A percentile compares a stretch with the other conserved stretches of the same genome.
Conservation (phyloP, 352 stramenopile genomes). For the Globisporangium nagaii region DNA sequence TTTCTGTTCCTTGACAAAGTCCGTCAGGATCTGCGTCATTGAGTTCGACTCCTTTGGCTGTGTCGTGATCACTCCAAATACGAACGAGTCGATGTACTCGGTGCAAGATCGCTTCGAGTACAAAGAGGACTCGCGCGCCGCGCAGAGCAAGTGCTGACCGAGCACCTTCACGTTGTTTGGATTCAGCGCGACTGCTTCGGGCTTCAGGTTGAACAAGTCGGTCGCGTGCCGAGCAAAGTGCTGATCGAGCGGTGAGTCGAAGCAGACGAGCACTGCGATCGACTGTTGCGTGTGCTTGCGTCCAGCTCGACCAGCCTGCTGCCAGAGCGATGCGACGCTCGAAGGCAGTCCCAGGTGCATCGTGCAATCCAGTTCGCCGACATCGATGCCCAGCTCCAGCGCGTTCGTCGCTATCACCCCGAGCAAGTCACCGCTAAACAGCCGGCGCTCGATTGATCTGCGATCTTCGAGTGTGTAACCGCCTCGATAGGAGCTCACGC, state of each 20-base stretch:
- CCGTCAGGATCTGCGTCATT: neutral
- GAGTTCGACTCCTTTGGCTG: neutral
- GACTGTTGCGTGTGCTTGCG: conserved; percentile 74
- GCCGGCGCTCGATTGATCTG: conserved; percentile 90
- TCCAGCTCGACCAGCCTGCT: conserved; percentile 95
- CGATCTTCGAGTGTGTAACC: conserved; percentile 92
- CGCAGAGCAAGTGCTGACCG: conserved; percentile 91
- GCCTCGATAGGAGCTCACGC: conserved; percentile 93
- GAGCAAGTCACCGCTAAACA: conserved; percentile 94
- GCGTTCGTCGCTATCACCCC: conserved; percentile 96
- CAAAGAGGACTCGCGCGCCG: conserved; percentile 89
- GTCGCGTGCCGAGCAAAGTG: conserved; percentile 65
- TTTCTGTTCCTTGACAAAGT: conserved; percentile 35
- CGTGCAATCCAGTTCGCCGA: conserved; percentile 93
- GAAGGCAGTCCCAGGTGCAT: conserved; percentile 95
- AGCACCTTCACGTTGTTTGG: conserved; percentile 84
- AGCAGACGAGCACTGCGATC: conserved; percentile 93
- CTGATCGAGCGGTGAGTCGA: conserved; percentile 93
- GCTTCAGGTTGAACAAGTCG: conserved; percentile 64
- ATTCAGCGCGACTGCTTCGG: conserved; percentile 84
- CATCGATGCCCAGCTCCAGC: conserved; percentile 96
- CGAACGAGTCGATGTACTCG: conserved; percentile 53
- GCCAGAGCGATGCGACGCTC: conserved; percentile 92
- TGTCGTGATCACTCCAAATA: conserved; percentile 30
- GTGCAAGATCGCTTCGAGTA: conserved; percentile 57